Base-by-base conservation (phyloP, 2,329 filamentous ascomycete genomes). In the Curvularia sp. region DNA sequence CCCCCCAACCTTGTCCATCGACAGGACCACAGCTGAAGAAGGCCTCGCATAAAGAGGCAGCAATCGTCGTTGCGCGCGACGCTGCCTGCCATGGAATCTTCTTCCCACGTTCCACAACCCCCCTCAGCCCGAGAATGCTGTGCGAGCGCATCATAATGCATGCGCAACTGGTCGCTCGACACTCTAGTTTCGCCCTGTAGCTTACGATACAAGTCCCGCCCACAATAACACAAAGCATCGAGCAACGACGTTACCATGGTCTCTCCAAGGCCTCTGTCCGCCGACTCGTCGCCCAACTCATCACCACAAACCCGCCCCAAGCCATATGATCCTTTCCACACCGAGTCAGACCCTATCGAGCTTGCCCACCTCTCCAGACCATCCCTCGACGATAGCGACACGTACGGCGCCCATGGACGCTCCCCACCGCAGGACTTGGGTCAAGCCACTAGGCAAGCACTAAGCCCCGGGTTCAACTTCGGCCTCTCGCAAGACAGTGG, bases 331-430 rank as follows among this genome's bases (percentile, higher is more conserved):
- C 69, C 72, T 2, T 70, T 72, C 53, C 65, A 65, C 25, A 50
- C 68, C 34, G 67, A 64, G 10, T 34, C 62, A 48, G 71, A 76
- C 34, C 66, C 65, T n/a, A 66, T 75, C 47, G 71, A 75, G 48
- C 68, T 75, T 63, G 63, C 67, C 19, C 59, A 62, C 49, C 30
- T 71, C 12, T 49, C 62, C 9, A 61, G 53, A 43, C 57, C 58
- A 9, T 64, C 62, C 1, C 18, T 53, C 2, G 63, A 65, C 27
- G 42, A 46, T 18, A 50, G 25, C 28, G 47, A 62, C 42, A 47
- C 64, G 1, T 59, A 57, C 21, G 59, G 57, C 12, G 38, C 61
- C 47, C 68, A 47, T 41, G 62, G 57, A 23, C 47, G 41, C 15
- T 60, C 54, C 18, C 61, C 57, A 5, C 45, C 49, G 25, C 59